A percentile compares a stretch with the other conserved stretches of the same genome.
phyloP scores from a whole-genome alignment of 164 flowering plant species.

The Kingdonia uniflora region DNA sequence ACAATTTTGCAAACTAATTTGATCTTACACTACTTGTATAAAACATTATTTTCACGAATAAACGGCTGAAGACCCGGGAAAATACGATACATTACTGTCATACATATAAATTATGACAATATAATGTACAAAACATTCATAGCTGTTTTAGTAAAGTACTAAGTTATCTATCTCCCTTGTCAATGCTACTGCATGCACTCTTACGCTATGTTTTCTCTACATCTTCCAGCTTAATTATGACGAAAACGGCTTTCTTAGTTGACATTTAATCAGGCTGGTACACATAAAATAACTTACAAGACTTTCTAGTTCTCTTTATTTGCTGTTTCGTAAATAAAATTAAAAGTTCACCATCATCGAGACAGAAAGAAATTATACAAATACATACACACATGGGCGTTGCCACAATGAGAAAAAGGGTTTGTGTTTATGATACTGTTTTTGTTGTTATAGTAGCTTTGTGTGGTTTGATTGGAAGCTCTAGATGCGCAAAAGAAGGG shows the following conservation, averaged over 20 bases:
- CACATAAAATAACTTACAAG: constrained; percentile 4
- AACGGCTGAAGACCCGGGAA: too few relatives aligned
- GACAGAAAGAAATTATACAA: not conserved
- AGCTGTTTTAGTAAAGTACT: constrained; percentile 3
- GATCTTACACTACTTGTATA: too few relatives aligned
- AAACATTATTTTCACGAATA: too few relatives aligned
- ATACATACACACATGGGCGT: constrained; percentile 13
- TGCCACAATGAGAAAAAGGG: constrained; percentile 4
- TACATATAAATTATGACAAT: not conserved
- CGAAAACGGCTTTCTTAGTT: constrained; percentile 10
- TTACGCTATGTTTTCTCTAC: constrained; percentile 4
- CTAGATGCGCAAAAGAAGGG: not conserved
- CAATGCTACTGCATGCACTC: not conserved
- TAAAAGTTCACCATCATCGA: constrained; percentile 9
- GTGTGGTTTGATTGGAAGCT: constrained; percentile 13
- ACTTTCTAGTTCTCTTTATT: not conserved
- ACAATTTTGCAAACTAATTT: too few relatives aligned
- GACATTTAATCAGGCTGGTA: constrained; percentile 6
- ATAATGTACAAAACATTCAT: constrained; percentile 1
- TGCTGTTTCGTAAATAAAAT: too few relatives aligned
- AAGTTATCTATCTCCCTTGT: constrained; percentile 4
- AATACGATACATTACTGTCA: not conserved
- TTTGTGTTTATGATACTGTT: constrained; percentile 4
- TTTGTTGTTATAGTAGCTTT: not conserved
- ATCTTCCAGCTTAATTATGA: constrained; percentile 4